These are phyloP conservation scores for Microbotryum scabiosae DNA, from an alignment of 1,284 basidiomycete species.

Conservation along the genomic window DNA sequence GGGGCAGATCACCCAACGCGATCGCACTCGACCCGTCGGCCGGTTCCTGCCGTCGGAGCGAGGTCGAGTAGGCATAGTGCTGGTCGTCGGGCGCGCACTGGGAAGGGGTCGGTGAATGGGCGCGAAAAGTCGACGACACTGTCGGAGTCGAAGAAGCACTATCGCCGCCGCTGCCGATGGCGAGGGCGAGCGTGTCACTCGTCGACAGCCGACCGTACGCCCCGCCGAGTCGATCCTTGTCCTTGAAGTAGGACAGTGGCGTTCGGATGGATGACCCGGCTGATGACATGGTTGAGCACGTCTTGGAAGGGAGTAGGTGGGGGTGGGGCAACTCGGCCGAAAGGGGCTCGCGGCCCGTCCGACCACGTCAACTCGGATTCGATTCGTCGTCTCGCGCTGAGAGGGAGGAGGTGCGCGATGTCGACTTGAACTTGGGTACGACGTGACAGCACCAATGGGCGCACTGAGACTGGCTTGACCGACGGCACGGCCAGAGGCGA, in stretches of 20 bases:
- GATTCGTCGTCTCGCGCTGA: no score
- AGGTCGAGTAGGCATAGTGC: slow-evolving; percentile 22
- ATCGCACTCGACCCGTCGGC: slow-evolving; percentile 15
- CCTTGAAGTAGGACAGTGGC: background rate
- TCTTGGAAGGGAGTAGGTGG: no score
- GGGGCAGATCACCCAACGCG: no score
- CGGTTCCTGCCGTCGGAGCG: slow-evolving; percentile 17
- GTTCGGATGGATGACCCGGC: no score
- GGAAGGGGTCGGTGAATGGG: slow-evolving; percentile 3
- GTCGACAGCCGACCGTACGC: background rate
- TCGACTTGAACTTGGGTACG: background rate
- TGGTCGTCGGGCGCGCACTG: slow-evolving; percentile 6
- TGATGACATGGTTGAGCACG: no score
- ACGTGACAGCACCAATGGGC: background rate
- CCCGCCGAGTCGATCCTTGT: background rate
- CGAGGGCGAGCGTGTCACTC: background rate
- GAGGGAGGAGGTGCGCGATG: slow-evolving; percentile 6
- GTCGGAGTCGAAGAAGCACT: background rate
- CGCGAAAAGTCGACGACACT: background rate
- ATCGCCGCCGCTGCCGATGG: background rate
- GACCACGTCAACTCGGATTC: no score
- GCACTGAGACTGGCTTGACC: no score
- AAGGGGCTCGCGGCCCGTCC: no score
- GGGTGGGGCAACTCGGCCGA: no score
- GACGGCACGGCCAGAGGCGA: no score